Evolutionary conservation across 2,329 filamentous ascomycete genomes (phyloP), one percentile per base, ranked within the genome.

Genomic region (Pyrenophora seminiperda): DNA sequence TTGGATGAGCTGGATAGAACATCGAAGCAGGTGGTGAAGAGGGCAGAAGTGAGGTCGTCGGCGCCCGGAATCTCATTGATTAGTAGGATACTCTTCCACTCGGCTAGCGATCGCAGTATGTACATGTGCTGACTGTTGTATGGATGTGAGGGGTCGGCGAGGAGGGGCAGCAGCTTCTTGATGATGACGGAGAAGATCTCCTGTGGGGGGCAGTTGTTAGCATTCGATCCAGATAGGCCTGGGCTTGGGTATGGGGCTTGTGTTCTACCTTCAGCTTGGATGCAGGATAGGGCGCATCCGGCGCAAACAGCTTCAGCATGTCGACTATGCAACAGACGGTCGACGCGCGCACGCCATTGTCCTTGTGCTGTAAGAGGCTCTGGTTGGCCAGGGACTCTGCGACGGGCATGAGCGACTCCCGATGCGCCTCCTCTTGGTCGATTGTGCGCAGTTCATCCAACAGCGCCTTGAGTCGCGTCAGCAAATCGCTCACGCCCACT

Each of bases 71-170:
- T 83, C 63, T 99, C 94, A 54, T 90, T 89, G 60, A 99, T 83
- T 32, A 99, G 84, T 7, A 97, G 83, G 33, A 99, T 90, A 75
- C 91, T 97, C 79, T 97, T 96, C 62, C 96, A 89, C 61, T 96
- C 91, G 47, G 91, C 87, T 22, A 99, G 82, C 14, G 92, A 97
- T 54, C 86, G 85, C 53, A 99, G 80, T 55, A 97, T 89, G 68
- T 95, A 94, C 74, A 94, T 86, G 76, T 99, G 91, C 73, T 97
- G 92, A 55, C 85, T 86, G 74, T 96, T 93, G 79, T 97, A 97
- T 7, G 92, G 87, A 70, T 96, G 88, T 31, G 87, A 87, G 10
- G 92, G 90, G 65, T 96, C 88, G 65, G 90, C 88, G 19, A 97
- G 84, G 37, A 91, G 86, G 38, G 92, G 91, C 37, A 97, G 81